Base-by-base conservation (phyloP, 148 eudicot genomes). In the Camellia sinensis region DNA sequence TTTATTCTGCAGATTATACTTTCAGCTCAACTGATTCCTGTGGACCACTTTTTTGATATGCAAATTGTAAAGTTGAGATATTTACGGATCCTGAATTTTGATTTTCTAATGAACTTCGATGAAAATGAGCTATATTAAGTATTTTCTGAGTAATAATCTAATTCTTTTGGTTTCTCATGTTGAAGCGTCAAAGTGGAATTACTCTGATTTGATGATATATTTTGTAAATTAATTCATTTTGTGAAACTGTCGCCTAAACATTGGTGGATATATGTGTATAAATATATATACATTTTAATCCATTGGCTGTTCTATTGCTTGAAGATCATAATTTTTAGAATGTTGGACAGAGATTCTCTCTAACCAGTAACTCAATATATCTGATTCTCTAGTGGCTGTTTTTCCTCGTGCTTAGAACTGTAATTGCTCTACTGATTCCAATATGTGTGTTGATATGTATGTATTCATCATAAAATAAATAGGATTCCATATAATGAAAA, bases 201-300 rank as follows among this genome's bases (percentile, higher is more conserved):
- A 9, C 45, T 54, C 40, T 45, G 54, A 73, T 80, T 74, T 71
- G 48, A 70, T 54, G 63, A 53, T 59, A 57, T 14, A 50, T 44
- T 61, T 45, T 79, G 41, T n/a, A 15, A 17, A 67, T 41, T 52
- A 56, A 65, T 74, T 22, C 52, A 12, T 65, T 67, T 71, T 56
- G 21, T 48, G 67, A 5, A 48, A 18, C 7, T 60, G 29, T 57
- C 52, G 29, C 21, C 11, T 9, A 17, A n/a, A 17, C n/a, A 59
- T 57, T 74, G 12, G 45, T 4, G 22, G 8, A 41, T 48, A 7
- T n/a, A 45, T 17, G 6, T 5, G 48, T 14, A 10, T 71, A 29
- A 29, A 29, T 29, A 29, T 29, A 29, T 45, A 13, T 22, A 9
- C 0, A 9, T 3, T 71, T 71, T 22, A 71, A 48, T 71, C 14